These are phyloP conservation scores for Arthromyces matolae DNA, from an alignment of 768 basidiomycete genomes.

Conservation along the genomic window DNA sequence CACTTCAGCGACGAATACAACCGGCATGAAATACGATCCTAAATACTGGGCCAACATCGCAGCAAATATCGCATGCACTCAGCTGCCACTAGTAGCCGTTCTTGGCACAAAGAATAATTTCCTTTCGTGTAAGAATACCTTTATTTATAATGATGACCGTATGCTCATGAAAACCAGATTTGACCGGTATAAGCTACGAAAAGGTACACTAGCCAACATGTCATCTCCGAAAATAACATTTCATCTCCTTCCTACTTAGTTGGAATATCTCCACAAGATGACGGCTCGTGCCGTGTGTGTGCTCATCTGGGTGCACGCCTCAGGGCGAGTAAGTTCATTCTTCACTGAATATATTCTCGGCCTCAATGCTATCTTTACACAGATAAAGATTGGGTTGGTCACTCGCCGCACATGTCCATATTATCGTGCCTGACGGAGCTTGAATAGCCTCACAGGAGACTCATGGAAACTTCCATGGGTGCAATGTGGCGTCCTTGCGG, in stretches of 20 bases:
- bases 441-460: constrained; percentile 13
- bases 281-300: constrained; percentile 43
- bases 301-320: constrained; percentile 47
- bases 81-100: constrained; percentile 53
- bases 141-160: neutral
- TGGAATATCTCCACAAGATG: constrained; percentile 45
- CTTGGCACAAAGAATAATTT: constrained; percentile 58
- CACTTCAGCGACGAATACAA: constrained; percentile 31
- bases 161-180: constrained; percentile 26
- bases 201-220: constrained; percentile 24
- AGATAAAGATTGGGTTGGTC: constrained; percentile 19
- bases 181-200: constrained; percentile 50
- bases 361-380: neutral
- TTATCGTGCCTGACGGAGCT: neutral
- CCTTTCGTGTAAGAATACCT: constrained; percentile 26
- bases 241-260: constrained; percentile 22
- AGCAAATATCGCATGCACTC: constrained; percentile 40
- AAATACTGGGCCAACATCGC: constrained; percentile 40
- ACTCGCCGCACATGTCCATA: too few species aligned
- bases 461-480: constrained; percentile 24
- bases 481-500: constrained; percentile 34
- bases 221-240: neutral
- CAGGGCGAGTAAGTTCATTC: constrained; percentile 36
- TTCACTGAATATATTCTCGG: too few species aligned
- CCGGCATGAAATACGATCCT: constrained; percentile 30